Percentiles rank a stretch among this genome's conserved stretches.
These are phyloP conservation scores for Sphaerulina vaccinii DNA, from an alignment of 2,329 filamentous ascomycete species.

Conservation along the genomic window DNA sequence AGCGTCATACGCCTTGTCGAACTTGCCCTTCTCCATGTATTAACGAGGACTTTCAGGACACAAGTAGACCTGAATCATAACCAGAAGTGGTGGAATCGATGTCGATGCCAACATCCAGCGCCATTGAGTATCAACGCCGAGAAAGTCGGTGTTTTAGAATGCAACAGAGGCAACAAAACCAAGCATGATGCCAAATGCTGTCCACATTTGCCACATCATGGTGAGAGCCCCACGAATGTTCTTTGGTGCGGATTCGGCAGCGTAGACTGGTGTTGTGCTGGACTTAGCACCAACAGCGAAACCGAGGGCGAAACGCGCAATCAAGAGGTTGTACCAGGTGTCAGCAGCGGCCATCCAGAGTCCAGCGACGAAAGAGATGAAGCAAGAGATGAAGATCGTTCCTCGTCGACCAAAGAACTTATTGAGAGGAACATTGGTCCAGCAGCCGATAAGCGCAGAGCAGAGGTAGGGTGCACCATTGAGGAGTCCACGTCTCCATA, in stretches of 20 bases:
- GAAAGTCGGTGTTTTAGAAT: slow-evolving; percentile 35
- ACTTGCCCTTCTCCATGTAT: slow-evolving; percentile 42
- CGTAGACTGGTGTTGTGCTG: slow-evolving; percentile 45
- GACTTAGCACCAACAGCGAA: slow-evolving; percentile 44
- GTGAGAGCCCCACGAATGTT: slow-evolving; percentile 45
- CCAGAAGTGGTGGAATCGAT: slow-evolving; percentile 37
- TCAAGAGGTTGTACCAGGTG: slow-evolving; percentile 69
- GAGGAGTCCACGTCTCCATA: slow-evolving; percentile 50
- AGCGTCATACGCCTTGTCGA: slow-evolving; percentile 39
- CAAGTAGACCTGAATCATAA: slow-evolving; percentile 39
- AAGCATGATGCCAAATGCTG: slow-evolving; percentile 47
- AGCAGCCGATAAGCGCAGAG: slow-evolving; percentile 68
- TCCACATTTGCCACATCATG: slow-evolving; percentile 49
- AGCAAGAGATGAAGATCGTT: slow-evolving; percentile 73
- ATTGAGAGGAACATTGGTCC: slow-evolving; percentile 72
- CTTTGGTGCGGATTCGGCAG: slow-evolving; percentile 41
- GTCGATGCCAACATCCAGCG: slow-evolving; percentile 41
- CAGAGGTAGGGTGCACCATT: slow-evolving; percentile 65
- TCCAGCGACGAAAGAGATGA: slow-evolving; percentile 62
- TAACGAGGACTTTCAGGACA: slow-evolving; percentile 44
- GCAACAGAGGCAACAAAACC: slow-evolving; percentile 44
- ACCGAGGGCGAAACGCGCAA: slow-evolving; percentile 68
- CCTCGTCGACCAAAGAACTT: slow-evolving; percentile 67
- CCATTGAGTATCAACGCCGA: slow-evolving; percentile 29
- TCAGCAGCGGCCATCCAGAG: slow-evolving; percentile 66